Conservation (phyloP, 345 rosid species). For the Populus simonii region DNA sequence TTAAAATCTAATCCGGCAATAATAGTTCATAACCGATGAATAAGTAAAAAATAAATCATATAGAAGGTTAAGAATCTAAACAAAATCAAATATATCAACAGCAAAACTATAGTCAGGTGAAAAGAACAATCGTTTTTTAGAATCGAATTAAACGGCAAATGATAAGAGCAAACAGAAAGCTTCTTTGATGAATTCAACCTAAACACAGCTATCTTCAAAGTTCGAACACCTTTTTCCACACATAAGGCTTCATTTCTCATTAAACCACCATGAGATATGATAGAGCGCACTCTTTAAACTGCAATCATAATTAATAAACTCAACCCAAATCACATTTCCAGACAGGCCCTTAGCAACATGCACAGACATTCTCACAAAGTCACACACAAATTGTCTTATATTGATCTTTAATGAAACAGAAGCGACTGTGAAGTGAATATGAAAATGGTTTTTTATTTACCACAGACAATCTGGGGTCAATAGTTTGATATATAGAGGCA, state of each 20-base stretch:
- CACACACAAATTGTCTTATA: not conserved
- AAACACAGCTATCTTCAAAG: not conserved
- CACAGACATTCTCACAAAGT: not conserved
- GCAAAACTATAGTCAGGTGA: not conserved
- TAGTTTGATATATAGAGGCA: conserved; percentile 62
- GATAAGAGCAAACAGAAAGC: not conserved
- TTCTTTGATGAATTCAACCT: not conserved
- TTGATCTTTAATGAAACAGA: not conserved
- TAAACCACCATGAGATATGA: not conserved
- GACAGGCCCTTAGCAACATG: not conserved
- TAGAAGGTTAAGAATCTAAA: not conserved
- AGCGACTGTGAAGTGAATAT: not conserved
- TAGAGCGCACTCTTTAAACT: not conserved
- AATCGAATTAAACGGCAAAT: no score
- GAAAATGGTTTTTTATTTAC: conserved; percentile 23
- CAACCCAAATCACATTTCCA: not conserved
- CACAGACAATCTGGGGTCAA: conserved; percentile 44
- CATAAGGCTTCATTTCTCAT: not conserved
- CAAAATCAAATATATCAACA: not conserved
- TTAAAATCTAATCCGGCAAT: not conserved
- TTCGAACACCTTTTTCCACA: not conserved
- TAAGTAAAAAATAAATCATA: not conserved
- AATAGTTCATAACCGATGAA: not conserved
- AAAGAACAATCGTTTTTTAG: not conserved
- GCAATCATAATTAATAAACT: not conserved